Conservation (phyloP, 768 basidiomycete genomes). For the Pholiota microspora region DNA sequence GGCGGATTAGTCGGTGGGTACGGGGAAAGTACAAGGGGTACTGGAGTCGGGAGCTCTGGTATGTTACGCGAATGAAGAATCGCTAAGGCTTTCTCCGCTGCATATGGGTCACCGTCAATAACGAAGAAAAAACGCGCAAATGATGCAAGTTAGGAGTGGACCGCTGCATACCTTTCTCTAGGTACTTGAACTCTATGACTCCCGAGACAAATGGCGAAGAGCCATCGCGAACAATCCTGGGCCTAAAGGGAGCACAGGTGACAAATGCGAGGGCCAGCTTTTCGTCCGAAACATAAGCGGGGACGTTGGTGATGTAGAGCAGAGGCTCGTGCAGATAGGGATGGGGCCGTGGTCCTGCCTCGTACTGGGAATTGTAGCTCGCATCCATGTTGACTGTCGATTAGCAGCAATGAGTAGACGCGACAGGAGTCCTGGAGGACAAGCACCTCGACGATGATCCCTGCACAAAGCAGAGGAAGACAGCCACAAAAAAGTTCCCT, state of each 20-base stretch:
- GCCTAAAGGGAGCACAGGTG: conserved; percentile 78
- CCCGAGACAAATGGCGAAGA: conserved; percentile 54
- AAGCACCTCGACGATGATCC: conserved; percentile 26
- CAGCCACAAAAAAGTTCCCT: conserved; percentile 19
- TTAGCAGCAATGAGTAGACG: conserved; percentile 13
- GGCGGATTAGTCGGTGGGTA: conserved; percentile 81
- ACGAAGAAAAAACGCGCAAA: neutral
- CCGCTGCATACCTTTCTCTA: conserved; percentile 66
- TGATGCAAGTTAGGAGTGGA: conserved; percentile 8
- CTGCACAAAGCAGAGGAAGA: conserved; percentile 13
- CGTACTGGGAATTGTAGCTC: conserved; percentile 32
- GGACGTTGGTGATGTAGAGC: conserved; percentile 77
- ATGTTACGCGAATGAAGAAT: conserved; percentile 77
- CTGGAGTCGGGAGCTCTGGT: conserved; percentile 56
- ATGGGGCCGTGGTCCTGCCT: conserved; percentile 53
- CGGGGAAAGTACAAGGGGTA: conserved; percentile 71
- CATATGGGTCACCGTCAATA: conserved; percentile 7
- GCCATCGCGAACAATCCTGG: conserved; percentile 66
- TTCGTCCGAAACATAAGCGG: conserved; percentile 72
- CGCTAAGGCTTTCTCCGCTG: conserved; percentile 88
- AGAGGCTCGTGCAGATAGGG: conserved; percentile 85
- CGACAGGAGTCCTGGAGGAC: conserved; percentile 19
- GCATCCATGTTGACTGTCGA: conserved; percentile 43
- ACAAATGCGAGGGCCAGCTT: conserved; percentile 73
- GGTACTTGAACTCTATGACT: conserved; percentile 80